Conservation (phyloP, 208 protist genomes). For the Leishmania braziliensis region DNA sequence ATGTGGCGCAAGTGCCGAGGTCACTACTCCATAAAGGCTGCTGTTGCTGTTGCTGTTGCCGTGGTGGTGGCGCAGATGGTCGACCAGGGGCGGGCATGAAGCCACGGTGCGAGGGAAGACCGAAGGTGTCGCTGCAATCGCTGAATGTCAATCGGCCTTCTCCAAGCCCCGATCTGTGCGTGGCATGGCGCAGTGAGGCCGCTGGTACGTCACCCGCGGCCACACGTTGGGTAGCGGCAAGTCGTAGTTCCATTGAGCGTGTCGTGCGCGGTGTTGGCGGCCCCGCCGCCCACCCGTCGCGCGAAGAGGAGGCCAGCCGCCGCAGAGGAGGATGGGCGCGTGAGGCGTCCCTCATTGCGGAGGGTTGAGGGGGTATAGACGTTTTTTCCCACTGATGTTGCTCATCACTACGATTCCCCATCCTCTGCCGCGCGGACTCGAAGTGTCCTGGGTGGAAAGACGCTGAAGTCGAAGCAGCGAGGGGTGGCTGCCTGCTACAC, state of each 20-base stretch:
- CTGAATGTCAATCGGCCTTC: neutral
- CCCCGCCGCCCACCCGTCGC: neutral
- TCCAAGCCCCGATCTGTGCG: neutral
- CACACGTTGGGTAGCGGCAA: constrained; percentile 11
- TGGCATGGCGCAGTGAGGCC: constrained; percentile 12
- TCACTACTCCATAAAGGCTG: neutral
- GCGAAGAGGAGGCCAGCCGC: neutral
- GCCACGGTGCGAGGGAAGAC: neutral
- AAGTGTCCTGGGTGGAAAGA: neutral
- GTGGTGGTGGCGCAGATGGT: neutral
- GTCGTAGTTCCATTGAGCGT: constrained; percentile 14
- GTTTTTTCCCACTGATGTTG: neutral
- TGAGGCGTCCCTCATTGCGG: neutral
- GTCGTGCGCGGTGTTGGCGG: constrained; percentile 5
- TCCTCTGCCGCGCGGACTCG: neutral
- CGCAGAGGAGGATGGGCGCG: neutral
- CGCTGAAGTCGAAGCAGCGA: neutral
- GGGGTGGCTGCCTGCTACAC: neutral
- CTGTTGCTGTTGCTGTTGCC: neutral
- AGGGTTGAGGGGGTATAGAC: neutral
- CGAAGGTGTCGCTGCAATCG: neutral
- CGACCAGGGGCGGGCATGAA: neutral
- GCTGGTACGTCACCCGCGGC: constrained; percentile 14
- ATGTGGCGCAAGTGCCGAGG: neutral
- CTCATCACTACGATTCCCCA: neutral